Percentiles rank a stretch among this genome's conserved stretches.
phyloP scores from a whole-genome alignment of 192 early-diverging fungal genomes.

The Spinellus fusiger region DNA sequence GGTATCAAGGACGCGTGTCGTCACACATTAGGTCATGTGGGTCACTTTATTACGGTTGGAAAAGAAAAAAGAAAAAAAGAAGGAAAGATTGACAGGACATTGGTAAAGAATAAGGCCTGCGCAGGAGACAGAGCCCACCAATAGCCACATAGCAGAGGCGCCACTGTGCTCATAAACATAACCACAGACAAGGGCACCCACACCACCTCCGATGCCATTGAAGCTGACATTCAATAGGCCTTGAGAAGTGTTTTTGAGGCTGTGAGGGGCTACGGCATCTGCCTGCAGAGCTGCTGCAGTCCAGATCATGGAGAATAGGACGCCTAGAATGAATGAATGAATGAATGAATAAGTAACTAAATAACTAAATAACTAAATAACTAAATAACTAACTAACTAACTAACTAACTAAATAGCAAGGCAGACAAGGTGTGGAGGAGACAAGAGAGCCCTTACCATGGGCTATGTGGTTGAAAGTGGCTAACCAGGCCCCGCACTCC shows the following conservation, averaged over 20 bases:
- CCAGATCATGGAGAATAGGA: conserved; percentile 12
- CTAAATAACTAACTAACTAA: neutral
- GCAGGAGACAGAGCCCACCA: neutral
- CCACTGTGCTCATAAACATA: conserved; percentile 15
- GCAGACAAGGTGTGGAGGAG: too few relatives aligned
- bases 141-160: conserved; percentile 8
- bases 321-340: neutral
- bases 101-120: neutral
- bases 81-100: neutral
- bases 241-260: conserved; percentile 8
- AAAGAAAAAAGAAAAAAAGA: neutral
- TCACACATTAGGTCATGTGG: neutral
- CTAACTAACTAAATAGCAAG: neutral
- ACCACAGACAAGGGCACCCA: conserved; percentile 14
- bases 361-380: neutral
- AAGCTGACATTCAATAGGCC: conserved; percentile 17
- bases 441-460: conserved; percentile 15
- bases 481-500: conserved; percentile 4
- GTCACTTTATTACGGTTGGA: neutral
- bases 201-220: conserved; percentile 19
- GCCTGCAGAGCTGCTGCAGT: conserved; percentile 20
- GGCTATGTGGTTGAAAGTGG: conserved; percentile 6
- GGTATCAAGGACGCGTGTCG: neutral
- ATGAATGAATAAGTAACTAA: neutral
- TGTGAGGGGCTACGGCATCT: conserved; percentile 6